A percentile compares a stretch with the other conserved stretches of the same genome.
phyloP scores from a whole-genome alignment of 441 rosid genomes.

The Capsella rubella region DNA sequence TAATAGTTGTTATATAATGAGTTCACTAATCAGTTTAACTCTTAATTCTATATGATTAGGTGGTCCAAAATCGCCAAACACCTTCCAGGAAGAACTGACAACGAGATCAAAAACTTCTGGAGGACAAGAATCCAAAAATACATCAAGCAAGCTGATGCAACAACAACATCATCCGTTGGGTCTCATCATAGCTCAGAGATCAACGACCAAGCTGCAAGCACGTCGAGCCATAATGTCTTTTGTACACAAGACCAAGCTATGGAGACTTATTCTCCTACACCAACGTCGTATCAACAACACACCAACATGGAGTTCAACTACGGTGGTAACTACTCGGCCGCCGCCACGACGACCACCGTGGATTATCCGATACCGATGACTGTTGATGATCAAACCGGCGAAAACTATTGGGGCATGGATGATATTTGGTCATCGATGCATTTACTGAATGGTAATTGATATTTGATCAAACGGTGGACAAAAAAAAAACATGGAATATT shows the following conservation, averaged over 20 bases:
- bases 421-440: conserved; percentile 95
- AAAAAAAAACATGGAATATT: conserved; percentile 10
- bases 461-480: background rate
- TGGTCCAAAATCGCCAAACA: conserved; percentile 99
- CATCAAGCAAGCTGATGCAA: conserved; percentile 64
- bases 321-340: conserved; percentile 41
- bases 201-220: conserved; percentile 57
- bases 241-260: conserved; percentile 47
- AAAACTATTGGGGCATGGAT: conserved; percentile 88
- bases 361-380: conserved; percentile 45
- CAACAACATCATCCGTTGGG: conserved; percentile 45
- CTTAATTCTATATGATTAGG: conserved; percentile 48
- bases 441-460: conserved; percentile 65
- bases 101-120: conserved; percentile 96
- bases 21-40: conserved; percentile 9
- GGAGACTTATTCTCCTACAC: conserved; percentile 57
- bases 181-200: conserved; percentile 54
- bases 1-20: background rate
- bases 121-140: conserved; percentile 96
- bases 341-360: background rate
- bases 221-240: conserved; percentile 63
- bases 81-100: conserved; percentile 97
- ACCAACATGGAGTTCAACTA: conserved; percentile 46
- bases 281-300: conserved; percentile 47
- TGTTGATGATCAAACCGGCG: conserved; percentile 58